Conservation (phyloP, 2,329 filamentous ascomycete species). For the Stagonosporopsis chrysanthemi region DNA sequence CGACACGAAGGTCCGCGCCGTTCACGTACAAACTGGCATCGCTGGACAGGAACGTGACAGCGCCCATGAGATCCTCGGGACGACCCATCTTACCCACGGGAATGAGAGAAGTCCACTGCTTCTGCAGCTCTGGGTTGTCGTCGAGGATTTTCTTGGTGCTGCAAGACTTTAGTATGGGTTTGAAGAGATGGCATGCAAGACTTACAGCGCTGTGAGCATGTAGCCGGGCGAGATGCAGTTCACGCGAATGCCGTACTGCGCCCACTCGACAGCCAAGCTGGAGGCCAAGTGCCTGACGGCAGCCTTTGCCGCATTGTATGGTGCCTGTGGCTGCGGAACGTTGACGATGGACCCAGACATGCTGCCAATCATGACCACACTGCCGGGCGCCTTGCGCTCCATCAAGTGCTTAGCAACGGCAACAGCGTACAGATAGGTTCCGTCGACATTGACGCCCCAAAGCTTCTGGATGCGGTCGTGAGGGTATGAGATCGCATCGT, state of each 20-base stretch:
- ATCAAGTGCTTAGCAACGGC: constrained; percentile 88
- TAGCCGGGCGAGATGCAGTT: constrained; percentile 97
- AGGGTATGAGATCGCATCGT: constrained; percentile 88
- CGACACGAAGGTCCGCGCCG: constrained; percentile 80
- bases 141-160: constrained; percentile 94
- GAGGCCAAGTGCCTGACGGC: constrained; percentile 87
- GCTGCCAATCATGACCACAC: constrained; percentile 93
- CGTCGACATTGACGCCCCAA: constrained; percentile 92
- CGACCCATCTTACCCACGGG: constrained; percentile 93
- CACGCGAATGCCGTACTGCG: constrained; percentile 83
- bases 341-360: constrained; percentile 96
- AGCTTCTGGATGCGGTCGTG: constrained; percentile 91
- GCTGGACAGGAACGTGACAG: constrained; percentile 84
- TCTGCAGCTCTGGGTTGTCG: constrained; percentile 87
- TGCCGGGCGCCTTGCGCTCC: constrained; percentile 77
- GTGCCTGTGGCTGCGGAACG: constrained; percentile 89
- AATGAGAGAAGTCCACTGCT: constrained; percentile 90
- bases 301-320: constrained; percentile 93
- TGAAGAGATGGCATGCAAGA: constrained; percentile 16
- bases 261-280: constrained; percentile 94
- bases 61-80: constrained; percentile 91
- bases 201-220: constrained; percentile 92
- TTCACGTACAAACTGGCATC: constrained; percentile 65
- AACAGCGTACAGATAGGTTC: constrained; percentile 88
- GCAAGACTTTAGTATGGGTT: not conserved